A percentile compares a stretch with the other conserved stretches of the same genome.
Evolutionary conservation across 805 yeast species (phyloP).

Genomic region (Grigorovia jiainica): DNA sequence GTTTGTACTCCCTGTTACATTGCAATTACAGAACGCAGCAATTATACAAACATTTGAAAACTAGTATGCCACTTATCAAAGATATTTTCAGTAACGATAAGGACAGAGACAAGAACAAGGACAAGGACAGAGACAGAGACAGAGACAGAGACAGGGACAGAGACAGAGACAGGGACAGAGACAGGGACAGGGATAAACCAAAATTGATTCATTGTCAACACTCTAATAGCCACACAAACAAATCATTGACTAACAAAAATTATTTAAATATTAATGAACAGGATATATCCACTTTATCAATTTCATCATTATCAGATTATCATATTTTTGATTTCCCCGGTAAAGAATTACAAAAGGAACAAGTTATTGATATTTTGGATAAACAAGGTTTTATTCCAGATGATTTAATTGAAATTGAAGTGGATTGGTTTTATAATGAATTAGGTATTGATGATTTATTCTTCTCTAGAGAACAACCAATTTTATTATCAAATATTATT

Average conservation of each 20-base stretch:
- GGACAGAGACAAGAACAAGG: no score
- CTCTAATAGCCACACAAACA: no score
- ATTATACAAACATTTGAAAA: no score
- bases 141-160: no score
- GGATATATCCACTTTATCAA: constrained; percentile 34
- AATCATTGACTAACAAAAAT: neutral
- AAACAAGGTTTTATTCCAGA: constrained; percentile 86
- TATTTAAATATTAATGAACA: neutral
- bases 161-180: no score
- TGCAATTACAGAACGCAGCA: no score
- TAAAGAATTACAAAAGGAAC: constrained; percentile 69
- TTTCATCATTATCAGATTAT: constrained; percentile 52
- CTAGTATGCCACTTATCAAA: no score
- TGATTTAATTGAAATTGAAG: constrained; percentile 71
- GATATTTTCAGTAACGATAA: no score
- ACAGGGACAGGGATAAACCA: neutral
- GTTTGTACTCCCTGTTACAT: no score
- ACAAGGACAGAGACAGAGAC: no score
- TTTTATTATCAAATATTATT: constrained; percentile 73
- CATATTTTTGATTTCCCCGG: constrained; percentile 68
- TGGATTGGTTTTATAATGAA: constrained; percentile 78
- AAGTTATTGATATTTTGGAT: constrained; percentile 74
- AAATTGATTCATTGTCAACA: no score
- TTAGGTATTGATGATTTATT: constrained; percentile 89
- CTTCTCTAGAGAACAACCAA: constrained; percentile 77